Percentiles rank a stretch among this genome's conserved stretches.
Evolutionary conservation across 106 monocot genomes (phyloP).

Genomic region (Dioscorea alata): DNA sequence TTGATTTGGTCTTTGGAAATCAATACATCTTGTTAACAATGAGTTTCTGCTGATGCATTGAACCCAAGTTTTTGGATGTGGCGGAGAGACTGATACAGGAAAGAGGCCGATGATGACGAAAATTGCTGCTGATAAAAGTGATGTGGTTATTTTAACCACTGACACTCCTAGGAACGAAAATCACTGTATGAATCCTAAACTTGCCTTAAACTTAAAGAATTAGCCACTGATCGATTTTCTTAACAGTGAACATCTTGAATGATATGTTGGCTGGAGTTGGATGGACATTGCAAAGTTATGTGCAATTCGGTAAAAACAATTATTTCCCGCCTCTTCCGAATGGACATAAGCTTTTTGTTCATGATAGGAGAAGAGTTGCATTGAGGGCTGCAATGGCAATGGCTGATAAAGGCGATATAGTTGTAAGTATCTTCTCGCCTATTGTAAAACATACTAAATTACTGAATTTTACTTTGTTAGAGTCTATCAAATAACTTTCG

Average conservation of each 20-base stretch:
- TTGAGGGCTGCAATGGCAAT: conserved; percentile 31
- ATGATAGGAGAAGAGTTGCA: conserved; percentile 34
- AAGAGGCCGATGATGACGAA: conserved; percentile 39
- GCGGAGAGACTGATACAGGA: conserved; percentile 28
- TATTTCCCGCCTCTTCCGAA: conserved; percentile 14
- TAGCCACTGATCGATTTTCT: not conserved
- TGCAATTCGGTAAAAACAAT: not conserved
- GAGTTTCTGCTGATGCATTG: not conserved
- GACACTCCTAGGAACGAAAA: conserved; percentile 34
- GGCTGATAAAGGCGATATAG: conserved; percentile 32
- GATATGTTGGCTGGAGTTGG: conserved; percentile 40
- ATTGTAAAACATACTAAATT: no score
- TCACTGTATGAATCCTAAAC: conserved; percentile 20
- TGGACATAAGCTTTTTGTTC: conserved; percentile 19
- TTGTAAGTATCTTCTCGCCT: conserved; percentile 14
- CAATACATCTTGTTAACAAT: not conserved
- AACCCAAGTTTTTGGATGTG: conserved; percentile 27
- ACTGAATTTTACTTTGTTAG: no score
- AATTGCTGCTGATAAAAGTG: conserved; percentile 34
- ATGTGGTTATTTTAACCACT: conserved; percentile 25
- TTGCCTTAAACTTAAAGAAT: not conserved
- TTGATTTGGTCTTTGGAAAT: no score
- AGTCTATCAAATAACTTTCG: no score
- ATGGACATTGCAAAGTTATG: conserved; percentile 18
- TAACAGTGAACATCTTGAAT: conserved; percentile 24